These are phyloP conservation scores for Picea glauca DNA, from an alignment of 75 land plant genomes.

Conservation along the genomic window DNA sequence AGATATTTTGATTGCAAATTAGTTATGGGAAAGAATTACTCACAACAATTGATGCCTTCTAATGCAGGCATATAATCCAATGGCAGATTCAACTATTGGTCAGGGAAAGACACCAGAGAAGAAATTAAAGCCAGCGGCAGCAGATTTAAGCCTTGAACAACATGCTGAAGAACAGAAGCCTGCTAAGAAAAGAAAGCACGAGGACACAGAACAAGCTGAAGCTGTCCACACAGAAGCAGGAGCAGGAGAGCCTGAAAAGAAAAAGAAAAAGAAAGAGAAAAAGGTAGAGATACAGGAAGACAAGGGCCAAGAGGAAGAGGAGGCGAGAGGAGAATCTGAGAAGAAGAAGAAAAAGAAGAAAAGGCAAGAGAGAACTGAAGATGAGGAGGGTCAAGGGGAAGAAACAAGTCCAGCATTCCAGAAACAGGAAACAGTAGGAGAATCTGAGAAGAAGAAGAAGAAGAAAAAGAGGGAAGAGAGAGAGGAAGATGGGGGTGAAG, in stretches of 20 bases:
- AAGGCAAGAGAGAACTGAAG: slow-evolving; percentile 16
- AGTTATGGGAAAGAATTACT: no score
- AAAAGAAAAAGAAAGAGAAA: slow-evolving; percentile 21
- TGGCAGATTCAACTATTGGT: slow-evolving; percentile 71
- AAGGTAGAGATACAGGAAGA: slow-evolving; percentile 36
- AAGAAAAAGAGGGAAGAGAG: slow-evolving; percentile 17
- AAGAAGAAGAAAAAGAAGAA: slow-evolving; percentile 26
- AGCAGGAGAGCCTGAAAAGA: slow-evolving; percentile 11
- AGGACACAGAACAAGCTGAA: slow-evolving; percentile 11
- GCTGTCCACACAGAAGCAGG: background rate
- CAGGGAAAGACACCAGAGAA: slow-evolving; percentile 1
- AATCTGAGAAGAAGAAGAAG: slow-evolving; percentile 29
- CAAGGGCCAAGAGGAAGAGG: slow-evolving; percentile 14
- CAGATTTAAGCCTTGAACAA: background rate
- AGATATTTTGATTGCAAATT: no score
- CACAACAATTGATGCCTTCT: background rate
- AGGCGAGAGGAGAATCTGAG: slow-evolving; percentile 13
- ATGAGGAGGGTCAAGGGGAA: slow-evolving; percentile 6
- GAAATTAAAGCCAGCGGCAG: slow-evolving; percentile 3
- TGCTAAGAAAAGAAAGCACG: slow-evolving; percentile 29
- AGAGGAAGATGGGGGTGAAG: slow-evolving; percentile 8
- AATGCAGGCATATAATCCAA: slow-evolving; percentile 82
- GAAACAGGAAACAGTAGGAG: slow-evolving; percentile 5
- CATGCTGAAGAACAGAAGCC: slow-evolving; percentile 8
- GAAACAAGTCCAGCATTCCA: slow-evolving; percentile 6